Evolutionary conservation across 73 alveolate species (phyloP).

Genomic region (Durusdinium trenchii): DNA sequence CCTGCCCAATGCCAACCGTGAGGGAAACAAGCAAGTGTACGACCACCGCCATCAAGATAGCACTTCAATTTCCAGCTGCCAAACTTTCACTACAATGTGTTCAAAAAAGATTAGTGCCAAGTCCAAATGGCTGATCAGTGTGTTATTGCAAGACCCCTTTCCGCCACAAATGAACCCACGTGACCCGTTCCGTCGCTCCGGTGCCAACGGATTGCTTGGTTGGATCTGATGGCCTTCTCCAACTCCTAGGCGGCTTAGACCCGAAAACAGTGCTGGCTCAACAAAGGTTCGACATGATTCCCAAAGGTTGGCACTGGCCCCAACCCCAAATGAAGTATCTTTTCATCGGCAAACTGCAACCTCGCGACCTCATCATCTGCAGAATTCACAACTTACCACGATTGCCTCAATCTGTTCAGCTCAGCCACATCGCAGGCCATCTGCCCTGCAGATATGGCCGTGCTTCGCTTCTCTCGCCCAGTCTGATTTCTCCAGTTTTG

Average conservation of each 20-base stretch:
- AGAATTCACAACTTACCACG: neutral
- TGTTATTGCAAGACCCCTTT: too few species aligned
- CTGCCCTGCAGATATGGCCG: neutral
- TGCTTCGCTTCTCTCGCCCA: conserved; percentile 6
- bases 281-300: neutral
- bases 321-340: neutral
- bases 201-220: neutral
- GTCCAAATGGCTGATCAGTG: too few species aligned
- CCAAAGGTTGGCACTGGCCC: neutral
- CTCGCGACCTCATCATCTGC: neutral
- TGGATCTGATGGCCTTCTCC: conserved; percentile 26
- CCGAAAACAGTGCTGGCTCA: neutral
- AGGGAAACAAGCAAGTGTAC: too few species aligned
- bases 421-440: conserved; percentile 22
- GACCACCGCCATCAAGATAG: too few species aligned
- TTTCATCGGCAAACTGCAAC: neutral
- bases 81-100: too few species aligned
- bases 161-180: too few species aligned
- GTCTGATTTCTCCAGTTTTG: neutral
- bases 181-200: too few species aligned
- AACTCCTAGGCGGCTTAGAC: neutral
- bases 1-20: too few species aligned
- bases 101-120: too few species aligned
- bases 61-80: too few species aligned
- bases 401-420: neutral